Percentiles rank a stretch among this genome's conserved stretches.
phyloP scores from a whole-genome alignment of 1,284 basidiomycete genomes.

The Marasmius fiardii region DNA sequence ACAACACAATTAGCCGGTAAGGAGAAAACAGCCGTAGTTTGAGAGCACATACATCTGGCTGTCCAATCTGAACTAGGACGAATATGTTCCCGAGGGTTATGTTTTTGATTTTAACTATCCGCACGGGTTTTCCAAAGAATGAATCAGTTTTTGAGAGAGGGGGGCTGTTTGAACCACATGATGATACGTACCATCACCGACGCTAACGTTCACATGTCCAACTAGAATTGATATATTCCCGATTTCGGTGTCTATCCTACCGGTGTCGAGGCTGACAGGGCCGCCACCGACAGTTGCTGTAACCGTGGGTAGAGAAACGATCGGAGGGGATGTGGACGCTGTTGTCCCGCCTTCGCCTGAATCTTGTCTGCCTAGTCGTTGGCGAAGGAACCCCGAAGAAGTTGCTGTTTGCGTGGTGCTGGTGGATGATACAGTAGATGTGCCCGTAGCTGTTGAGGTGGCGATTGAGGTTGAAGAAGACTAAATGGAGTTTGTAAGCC shows the following conservation, averaged over 20 bases:
- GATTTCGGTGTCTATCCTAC: conserved; percentile 18
- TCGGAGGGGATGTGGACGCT: conserved; percentile 4
- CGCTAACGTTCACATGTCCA: conserved; percentile 18
- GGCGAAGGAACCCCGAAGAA: conserved; percentile 11
- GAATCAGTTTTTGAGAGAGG: not conserved
- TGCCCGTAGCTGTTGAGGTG: conserved; percentile 10
- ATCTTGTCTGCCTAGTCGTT: conserved; percentile 15
- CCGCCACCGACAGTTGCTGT: conserved; percentile 17
- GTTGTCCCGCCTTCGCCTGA: not conserved
- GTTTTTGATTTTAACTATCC: conserved; percentile 17
- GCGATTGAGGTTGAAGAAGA: conserved; percentile 13
- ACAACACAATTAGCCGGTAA: not conserved
- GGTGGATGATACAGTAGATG: conserved; percentile 10
- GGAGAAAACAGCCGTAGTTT: not conserved
- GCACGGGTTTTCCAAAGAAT: not conserved
- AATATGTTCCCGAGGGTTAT: conserved; percentile 19
- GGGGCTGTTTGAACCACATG: not conserved
- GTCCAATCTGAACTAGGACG: conserved; percentile 20
- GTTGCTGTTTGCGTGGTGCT: conserved; percentile 12
- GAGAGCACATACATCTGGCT: conserved; percentile 15
- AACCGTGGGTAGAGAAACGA: conserved; percentile 9
- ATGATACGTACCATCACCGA: conserved; percentile 15
- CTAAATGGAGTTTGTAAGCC: conserved; percentile 12
- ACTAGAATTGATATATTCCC: conserved; percentile 19
- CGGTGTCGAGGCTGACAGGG: conserved; percentile 14